Evolutionary conservation across 192 early-diverging fungal species (phyloP), one percentile per base, ranked within the genome.

Genomic region (Podila horticola): DNA sequence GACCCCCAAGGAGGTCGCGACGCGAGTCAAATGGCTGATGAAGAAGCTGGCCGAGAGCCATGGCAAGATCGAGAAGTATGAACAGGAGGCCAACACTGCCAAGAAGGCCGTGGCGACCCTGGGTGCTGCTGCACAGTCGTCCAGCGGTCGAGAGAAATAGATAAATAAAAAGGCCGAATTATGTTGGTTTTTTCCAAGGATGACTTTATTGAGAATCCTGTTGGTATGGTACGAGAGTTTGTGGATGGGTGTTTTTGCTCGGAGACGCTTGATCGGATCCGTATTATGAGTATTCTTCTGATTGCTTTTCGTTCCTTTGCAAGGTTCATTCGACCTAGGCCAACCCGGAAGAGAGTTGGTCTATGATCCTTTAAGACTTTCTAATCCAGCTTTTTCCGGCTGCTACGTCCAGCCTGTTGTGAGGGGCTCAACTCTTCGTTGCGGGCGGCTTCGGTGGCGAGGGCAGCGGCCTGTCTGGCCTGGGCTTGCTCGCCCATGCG

Each of bases 1-100:
- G 48, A 66, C 79, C 2, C 92, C 93, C 10, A 67, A 76, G 45
- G 89, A 92, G 71, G 85, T 93, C n/a, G 84, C 87, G 36, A 74
- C 79, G 50, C 82, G 91, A 22, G 87, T 88, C 29, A 85, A 86
- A 66, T 92, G 89, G 72, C 70, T 92, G 62, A 36, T 36, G 34
- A 36, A 36, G 34, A 36, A 36, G 59, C 84, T 92, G 64, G 77
- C 88, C 28, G 81, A 84, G 38, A 85, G 85, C 50, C 91, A 92
- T 79, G 49, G 67, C 20, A 90, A 87, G 67, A 85, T 90, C 70
- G 89, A 86, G 62, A 63, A 66, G 20, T 88, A 86, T 82, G 84
- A 91, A n/a, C 52, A 71, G 8, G 86, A 86, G 36, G 84, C 79
- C 33, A 36, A 22, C 7, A n/a, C 38, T 20, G 36, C 75, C 33